These are phyloP conservation scores for Magnolia sinica DNA, from an alignment of 164 flowering plant species.

Conservation along the genomic window DNA sequence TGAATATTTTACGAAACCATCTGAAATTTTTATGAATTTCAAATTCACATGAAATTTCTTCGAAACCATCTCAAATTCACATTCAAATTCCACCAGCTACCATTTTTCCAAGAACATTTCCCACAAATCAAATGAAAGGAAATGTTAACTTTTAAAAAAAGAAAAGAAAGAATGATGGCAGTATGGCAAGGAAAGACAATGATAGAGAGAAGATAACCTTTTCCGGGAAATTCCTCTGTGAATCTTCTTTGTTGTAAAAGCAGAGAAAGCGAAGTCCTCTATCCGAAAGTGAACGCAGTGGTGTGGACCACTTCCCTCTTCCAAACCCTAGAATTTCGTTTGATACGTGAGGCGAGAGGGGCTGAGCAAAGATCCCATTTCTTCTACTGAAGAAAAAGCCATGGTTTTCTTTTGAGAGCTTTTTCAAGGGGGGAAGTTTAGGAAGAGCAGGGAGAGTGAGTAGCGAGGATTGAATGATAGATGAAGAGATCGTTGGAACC, in stretches of 20 bases:
- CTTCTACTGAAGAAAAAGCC: slow-evolving; percentile 7
- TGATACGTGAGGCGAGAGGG: slow-evolving; percentile 4
- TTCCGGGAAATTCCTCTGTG: slow-evolving; percentile 13
- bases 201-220: slow-evolving; percentile 22
- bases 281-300: not conserved
- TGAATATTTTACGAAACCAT: not conserved
- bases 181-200: not conserved
- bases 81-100: not conserved
- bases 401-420: slow-evolving; percentile 5
- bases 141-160: too few species aligned
- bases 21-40: not conserved
- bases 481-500: slow-evolving; percentile 17
- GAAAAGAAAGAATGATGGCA: too few species aligned
- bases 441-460: slow-evolving; percentile 15
- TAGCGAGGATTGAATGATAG: slow-evolving; percentile 23
- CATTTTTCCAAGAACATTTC: not conserved
- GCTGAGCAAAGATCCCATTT: not conserved
- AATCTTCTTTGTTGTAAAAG: slow-evolving; percentile 26
- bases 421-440: slow-evolving; percentile 6
- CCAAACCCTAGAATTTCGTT: slow-evolving; percentile 10
- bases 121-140: not conserved
- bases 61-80: not conserved
- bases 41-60: too few species aligned
- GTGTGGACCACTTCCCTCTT: not conserved
- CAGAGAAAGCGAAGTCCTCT: slow-evolving; percentile 22